Evolutionary conservation across 176 grass and related monocot species (phyloP), one percentile per base, ranked within the genome.

Genomic region (Zoysia pacifica): DNA sequence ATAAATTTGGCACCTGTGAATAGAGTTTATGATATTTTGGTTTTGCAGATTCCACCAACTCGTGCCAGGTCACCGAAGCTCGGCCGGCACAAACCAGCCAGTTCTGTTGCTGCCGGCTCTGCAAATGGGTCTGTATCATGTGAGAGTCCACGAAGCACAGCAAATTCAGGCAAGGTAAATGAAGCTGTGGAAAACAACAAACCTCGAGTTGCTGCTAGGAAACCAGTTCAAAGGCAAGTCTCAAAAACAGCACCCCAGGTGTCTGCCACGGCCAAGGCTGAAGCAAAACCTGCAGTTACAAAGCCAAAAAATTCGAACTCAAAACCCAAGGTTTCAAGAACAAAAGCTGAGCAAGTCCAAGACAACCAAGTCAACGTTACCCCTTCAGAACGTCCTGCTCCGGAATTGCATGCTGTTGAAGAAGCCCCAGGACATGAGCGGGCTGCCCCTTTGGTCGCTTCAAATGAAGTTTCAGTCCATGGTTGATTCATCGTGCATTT

Each of bases 31-130:
- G 36, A 62, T 72, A 37, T 41, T 86, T 18, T 82, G 78, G 16
- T 65, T 62, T 61, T 85, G 86, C 86, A 98, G 95, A 91, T 98
- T 79, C 92, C 95, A 65, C 90, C 92, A 70, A 98, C 95, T 18
- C 95, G 95, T 7, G 84, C 95, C 60, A 93, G 86, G 63, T 98
- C 95, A 49, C 95, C 95, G 38, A 98, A 94, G 84, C 95, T 98
- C 53, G 95, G 95, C 11, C 85, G 95, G 5, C 70, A 86, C 88
- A 98, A 98, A 79, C 72, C 85, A 70, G 71, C 62, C 41, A 82
- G 3, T 81, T 79, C 91, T 83, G 76, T 63, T 3, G 28, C 67
- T 78, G 95, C 85, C 67, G 84, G 80, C 52, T 61, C 80, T 79
- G 80, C 51, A 40, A 86, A 98, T 84, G 86, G 88, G 74, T 90